phyloP scores from a whole-genome alignment of 257 asterid species.

The Prunella vulgaris region DNA sequence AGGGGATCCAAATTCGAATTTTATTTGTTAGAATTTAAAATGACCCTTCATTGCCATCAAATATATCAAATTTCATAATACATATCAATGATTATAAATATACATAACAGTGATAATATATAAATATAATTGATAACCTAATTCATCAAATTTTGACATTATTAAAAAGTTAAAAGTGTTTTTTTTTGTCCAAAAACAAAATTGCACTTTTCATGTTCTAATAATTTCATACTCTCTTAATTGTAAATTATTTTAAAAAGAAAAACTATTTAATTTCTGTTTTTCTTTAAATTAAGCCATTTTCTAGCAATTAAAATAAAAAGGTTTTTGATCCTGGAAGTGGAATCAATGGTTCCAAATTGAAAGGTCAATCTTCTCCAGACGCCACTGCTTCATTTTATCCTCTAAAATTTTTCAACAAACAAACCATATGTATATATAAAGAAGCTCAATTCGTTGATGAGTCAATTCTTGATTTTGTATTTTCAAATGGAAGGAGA shows the following conservation, averaged over 20 bases:
- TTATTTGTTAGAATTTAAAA: no score
- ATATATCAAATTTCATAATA: no score
- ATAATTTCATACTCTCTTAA: neutral
- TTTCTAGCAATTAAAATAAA: neutral
- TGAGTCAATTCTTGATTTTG: neutral
- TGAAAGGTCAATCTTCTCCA: slow-evolving; percentile 24
- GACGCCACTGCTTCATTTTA: slow-evolving; percentile 23
- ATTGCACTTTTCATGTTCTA: neutral
- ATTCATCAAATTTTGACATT: no score
- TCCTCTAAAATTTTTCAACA: slow-evolving; percentile 21
- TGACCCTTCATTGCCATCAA: no score
- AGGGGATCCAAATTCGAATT: no score
- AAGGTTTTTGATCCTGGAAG: neutral
- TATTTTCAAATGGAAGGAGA: slow-evolving; percentile 21
- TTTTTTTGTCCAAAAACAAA: neutral
- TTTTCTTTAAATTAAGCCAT: neutral
- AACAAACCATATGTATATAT: neutral
- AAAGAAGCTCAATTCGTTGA: neutral
- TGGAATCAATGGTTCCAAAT: slow-evolving; percentile 12
- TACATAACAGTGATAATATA: no score
- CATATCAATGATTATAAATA: no score
- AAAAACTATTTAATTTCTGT: neutral
- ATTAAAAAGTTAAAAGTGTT: neutral
- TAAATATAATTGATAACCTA: no score
- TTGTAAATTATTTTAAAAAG: neutral